A percentile compares a stretch with the other conserved stretches of the same genome.
Conservation (phyloP, 768 basidiomycete species). For the Psilocybe cubensis region DNA sequence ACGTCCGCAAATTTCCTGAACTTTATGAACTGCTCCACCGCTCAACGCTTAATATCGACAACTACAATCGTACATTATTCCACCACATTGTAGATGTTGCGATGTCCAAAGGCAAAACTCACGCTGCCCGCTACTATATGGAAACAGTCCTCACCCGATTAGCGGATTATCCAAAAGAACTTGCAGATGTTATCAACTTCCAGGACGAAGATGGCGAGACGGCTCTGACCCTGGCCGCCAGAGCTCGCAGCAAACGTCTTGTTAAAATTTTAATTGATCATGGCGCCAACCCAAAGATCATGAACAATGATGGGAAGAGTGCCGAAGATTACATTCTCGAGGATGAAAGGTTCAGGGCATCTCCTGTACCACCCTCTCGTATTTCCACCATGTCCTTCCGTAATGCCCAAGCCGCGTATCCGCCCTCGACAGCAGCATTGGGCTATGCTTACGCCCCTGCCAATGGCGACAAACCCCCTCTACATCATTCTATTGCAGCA, state of each 20-base stretch:
- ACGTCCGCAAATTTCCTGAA: slow-evolving; percentile 98
- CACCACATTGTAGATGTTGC: slow-evolving; percentile 98
- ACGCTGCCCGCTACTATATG: slow-evolving; percentile 98
- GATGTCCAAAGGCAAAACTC: slow-evolving; percentile 96
- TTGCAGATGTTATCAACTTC: slow-evolving; percentile 98
- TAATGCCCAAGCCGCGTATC: slow-evolving; percentile 65
- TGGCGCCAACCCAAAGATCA: slow-evolving; percentile 93
- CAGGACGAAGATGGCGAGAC: slow-evolving; percentile 99
- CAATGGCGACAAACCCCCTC: slow-evolving; percentile 66
- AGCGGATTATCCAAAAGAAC: slow-evolving; percentile 91
- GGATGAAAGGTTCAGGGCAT: slow-evolving; percentile 95
- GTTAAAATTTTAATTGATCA: slow-evolving; percentile 96
- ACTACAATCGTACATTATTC: slow-evolving; percentile 95
- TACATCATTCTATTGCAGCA: slow-evolving; percentile 85
- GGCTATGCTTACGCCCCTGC: slow-evolving; percentile 48
- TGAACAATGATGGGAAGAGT: slow-evolving; percentile 93
- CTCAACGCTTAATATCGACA: slow-evolving; percentile 99
- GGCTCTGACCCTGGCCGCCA: slow-evolving; percentile 93
- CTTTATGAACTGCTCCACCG: slow-evolving; percentile 95
- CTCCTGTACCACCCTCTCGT: slow-evolving; percentile 79
- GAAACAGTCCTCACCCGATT: slow-evolving; percentile 90
- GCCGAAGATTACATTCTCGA: slow-evolving; percentile 99
- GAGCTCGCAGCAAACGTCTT: slow-evolving; percentile 92
- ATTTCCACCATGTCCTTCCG: slow-evolving; percentile 71
- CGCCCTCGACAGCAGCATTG: slow-evolving; percentile 44